A percentile compares a stretch with the other conserved stretches of the same genome.
Conservation (phyloP, 108 stramenopile genomes). For the Bacterosira constricta region DNA sequence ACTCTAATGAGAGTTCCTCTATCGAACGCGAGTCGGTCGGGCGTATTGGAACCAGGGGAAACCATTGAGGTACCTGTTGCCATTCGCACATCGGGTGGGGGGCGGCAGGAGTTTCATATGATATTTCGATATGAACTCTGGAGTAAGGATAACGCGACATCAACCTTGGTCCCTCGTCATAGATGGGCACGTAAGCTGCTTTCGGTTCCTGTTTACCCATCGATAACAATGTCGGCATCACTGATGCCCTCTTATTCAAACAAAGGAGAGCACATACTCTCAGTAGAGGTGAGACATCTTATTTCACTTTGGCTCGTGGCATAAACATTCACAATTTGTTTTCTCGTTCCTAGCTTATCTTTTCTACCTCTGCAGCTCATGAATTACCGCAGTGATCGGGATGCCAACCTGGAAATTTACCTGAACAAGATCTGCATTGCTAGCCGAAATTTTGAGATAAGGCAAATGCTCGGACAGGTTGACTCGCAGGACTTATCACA, state of each 20-base stretch:
- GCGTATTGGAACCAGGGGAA: constrained; percentile 69
- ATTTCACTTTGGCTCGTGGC: not conserved
- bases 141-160: constrained; percentile 18
- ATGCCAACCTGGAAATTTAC: constrained; percentile 54
- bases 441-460: constrained; percentile 68
- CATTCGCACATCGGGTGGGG: constrained; percentile 70
- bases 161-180: constrained; percentile 17
- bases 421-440: constrained; percentile 71
- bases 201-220: constrained; percentile 78
- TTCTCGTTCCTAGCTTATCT: not conserved
- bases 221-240: constrained; percentile 65
- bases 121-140: constrained; percentile 76
- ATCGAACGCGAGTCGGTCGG: constrained; percentile 19
- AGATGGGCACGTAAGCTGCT: constrained; percentile 77
- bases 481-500: constrained; percentile 9
- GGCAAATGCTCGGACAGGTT: constrained; percentile 65
- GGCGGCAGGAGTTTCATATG: constrained; percentile 81
- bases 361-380: constrained; percentile 44
- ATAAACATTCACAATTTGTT: not conserved
- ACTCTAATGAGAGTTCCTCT: constrained; percentile 76
- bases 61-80: constrained; percentile 74
- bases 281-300: constrained; percentile 63
- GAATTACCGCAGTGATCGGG: constrained; percentile 80
- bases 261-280: constrained; percentile 66
- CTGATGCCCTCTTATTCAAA: constrained; percentile 63